Evolutionary conservation across 352 stramenopile genomes (phyloP).

Genomic region (Globisporangium cylindrosporum): DNA sequence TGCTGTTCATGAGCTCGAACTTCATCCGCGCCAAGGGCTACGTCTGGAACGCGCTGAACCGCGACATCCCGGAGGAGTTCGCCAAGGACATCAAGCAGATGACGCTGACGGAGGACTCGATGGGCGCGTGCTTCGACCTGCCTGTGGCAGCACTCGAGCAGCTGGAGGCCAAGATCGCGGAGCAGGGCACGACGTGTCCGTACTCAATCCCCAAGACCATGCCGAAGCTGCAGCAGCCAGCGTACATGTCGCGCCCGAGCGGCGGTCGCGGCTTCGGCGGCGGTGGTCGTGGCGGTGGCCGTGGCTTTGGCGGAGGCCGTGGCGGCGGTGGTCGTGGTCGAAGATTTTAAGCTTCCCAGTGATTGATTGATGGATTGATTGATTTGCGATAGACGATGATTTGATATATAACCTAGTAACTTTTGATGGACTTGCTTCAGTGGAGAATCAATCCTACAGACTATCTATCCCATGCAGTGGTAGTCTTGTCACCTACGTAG

Average conservation of each 20-base stretch:
- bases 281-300: slow-evolving; percentile 28
- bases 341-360: slow-evolving; percentile 21
- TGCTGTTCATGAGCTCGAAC: slow-evolving; percentile 83
- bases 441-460: too few relatives aligned
- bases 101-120: slow-evolving; percentile 84
- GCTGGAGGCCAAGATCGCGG: slow-evolving; percentile 79
- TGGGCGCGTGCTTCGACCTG: slow-evolving; percentile 91
- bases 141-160: slow-evolving; percentile 54
- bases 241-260: slow-evolving; percentile 44
- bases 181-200: slow-evolving; percentile 45
- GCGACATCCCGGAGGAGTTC: slow-evolving; percentile 74
- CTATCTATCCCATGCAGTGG: too few relatives aligned
- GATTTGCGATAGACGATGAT: not conserved
- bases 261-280: slow-evolving; percentile 47
- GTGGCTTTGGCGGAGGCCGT: slow-evolving; percentile 31
- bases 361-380: not conserved
- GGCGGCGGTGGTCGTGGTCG: slow-evolving; percentile 35
- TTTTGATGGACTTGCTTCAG: not conserved
- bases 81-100: slow-evolving; percentile 88
- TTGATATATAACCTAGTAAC: not conserved
- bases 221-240: slow-evolving; percentile 72
- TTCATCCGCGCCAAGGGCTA: slow-evolving; percentile 87
- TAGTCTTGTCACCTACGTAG: too few relatives aligned
- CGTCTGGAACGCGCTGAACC: slow-evolving; percentile 91
- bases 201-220: slow-evolving; percentile 81